phyloP scores from a whole-genome alignment of 1,284 basidiomycete species.

The Austroboletus olivaceoglutinosus region DNA sequence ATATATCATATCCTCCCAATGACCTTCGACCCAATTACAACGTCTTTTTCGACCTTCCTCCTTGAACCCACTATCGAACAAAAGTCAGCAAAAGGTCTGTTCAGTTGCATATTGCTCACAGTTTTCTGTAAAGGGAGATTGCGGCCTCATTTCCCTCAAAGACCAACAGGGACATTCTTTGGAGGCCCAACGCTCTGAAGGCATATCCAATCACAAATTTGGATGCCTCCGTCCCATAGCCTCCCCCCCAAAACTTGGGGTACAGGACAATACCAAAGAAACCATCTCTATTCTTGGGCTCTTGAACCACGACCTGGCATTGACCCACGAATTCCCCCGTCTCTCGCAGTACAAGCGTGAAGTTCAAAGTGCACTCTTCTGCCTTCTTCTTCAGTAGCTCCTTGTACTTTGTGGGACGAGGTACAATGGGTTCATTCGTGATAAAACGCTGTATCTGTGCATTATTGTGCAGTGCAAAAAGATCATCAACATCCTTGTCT shows the following conservation, averaged over 20 bases:
- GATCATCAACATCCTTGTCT: constrained; percentile 24
- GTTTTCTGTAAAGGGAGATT: constrained; percentile 19
- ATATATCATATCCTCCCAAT: constrained; percentile 12
- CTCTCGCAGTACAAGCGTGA: constrained; percentile 24
- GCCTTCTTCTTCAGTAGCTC: constrained; percentile 22
- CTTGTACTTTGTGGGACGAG: constrained; percentile 24
- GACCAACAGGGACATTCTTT: constrained; percentile 20
- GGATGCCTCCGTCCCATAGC: constrained; percentile 24
- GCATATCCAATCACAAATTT: constrained; percentile 23
- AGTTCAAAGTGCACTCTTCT: constrained; percentile 26
- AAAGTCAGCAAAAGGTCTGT: neutral
- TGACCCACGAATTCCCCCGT: constrained; percentile 32
- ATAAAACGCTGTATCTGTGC: constrained; percentile 25
- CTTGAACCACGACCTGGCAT: constrained; percentile 18
- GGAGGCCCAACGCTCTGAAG: constrained; percentile 21
- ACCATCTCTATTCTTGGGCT: constrained; percentile 25
- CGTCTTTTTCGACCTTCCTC: constrained; percentile 12
- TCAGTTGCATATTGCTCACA: constrained; percentile 12
- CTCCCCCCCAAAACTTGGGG: constrained; percentile 20
- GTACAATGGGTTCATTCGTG: constrained; percentile 28
- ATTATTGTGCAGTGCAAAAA: constrained; percentile 31
- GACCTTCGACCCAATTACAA: constrained; percentile 7
- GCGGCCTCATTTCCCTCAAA: constrained; percentile 19
- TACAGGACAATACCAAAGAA: constrained; percentile 16
- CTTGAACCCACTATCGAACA: constrained; percentile 9